Evolutionary conservation across 2,329 filamentous ascomycete genomes (phyloP).

Genomic region (Albophoma yamanashiensis): DNA sequence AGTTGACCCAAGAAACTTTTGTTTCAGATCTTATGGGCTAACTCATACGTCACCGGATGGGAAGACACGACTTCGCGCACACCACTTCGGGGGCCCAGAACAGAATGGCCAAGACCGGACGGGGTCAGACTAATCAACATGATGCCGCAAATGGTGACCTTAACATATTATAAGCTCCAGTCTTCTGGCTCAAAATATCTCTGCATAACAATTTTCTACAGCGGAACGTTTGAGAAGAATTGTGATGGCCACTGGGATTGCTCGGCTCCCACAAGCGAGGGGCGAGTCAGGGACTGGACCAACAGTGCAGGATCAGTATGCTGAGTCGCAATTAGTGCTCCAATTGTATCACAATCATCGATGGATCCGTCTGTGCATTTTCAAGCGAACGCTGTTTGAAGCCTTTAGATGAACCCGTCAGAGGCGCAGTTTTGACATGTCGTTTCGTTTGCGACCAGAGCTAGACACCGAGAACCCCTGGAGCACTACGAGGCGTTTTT

Average conservation of each 20-base stretch:
- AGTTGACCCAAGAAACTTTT: neutral
- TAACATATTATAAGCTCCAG: neutral
- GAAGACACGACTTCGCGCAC: neutral
- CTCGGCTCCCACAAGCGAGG: neutral
- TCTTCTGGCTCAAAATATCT: neutral
- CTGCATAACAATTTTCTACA: neutral
- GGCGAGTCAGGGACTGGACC: neutral
- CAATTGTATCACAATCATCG: neutral
- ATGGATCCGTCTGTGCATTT: no score
- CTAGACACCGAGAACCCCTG: no score
- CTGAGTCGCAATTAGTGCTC: no score
- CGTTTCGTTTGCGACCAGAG: neutral
- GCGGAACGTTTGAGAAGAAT: neutral
- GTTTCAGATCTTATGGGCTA: neutral
- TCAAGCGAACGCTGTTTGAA: neutral
- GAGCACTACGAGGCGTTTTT: neutral
- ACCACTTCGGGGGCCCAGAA: neutral
- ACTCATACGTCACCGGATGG: neutral
- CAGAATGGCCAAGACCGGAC: neutral
- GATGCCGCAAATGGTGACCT: neutral
- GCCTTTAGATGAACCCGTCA: neutral
- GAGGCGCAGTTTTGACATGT: neutral
- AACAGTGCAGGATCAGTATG: no score
- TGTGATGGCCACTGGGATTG: neutral
- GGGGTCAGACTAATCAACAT: neutral